Evolutionary conservation across 2,329 filamentous ascomycete species (phyloP), one percentile per base, ranked within the genome.

Genomic region (Trichoderma citrinoviride): DNA sequence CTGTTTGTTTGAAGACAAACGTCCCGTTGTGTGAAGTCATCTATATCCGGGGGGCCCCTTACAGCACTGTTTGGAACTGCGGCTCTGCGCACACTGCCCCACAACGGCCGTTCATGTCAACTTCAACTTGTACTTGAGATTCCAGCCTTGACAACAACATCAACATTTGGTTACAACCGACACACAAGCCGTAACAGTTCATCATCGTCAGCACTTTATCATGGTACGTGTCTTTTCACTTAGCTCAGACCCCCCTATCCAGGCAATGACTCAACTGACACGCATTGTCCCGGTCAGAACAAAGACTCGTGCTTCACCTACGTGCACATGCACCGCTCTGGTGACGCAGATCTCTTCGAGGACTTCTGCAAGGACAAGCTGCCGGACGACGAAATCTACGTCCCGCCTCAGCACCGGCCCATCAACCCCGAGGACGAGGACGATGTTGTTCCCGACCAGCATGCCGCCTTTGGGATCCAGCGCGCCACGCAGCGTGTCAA

Each of bases 401-500:
- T 96, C n/a, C 87, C 90, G 40, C 87, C 87, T 7, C 86, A 92
- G 67, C 87, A 93, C 74, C 90, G 92, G 75, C 92, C 91, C 46
- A 83, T 93, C 73, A 94, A 95, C 74, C 91, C 92, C 0, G 91
- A 95, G 76, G 91, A 95, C 75, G 91, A 95, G 77, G 92, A 95
- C 73, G 91, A 95, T 73, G 90, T 95, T 4, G 91, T 95, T 5
- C 91, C 92, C 0, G 91, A 95, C 76, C 91, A 95, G 78, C 91
- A 95, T 74, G 91, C 91, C 14, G 92, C 91, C 0, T 95, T 95
- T 75, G 92, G 91, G 44, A 95, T 96, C 71, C 87, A 91, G 76
- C 85, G 90, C 70, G 91, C 91, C 10, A 93, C 90, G 17, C 89
- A 92, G 78, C 84, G 85, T 68, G 83, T 81, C 70, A 85, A 83